Percentiles rank a stretch among this genome's conserved stretches.
Conservation (phyloP, 2,329 filamentous ascomycete species). For the Pestalotiopsis sp. region DNA sequence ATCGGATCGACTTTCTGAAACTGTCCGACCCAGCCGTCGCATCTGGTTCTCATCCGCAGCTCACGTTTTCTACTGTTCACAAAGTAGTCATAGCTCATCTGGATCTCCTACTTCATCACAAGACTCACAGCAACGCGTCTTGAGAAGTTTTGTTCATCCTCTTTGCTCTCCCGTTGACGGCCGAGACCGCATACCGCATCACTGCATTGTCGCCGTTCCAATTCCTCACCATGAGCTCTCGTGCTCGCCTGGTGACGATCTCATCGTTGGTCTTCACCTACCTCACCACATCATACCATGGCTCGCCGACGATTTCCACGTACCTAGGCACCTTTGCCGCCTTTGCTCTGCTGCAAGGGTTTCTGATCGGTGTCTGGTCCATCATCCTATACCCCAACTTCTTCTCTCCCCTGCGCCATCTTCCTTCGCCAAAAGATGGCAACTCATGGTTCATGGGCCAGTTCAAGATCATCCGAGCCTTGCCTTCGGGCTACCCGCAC, state of each 20-base stretch:
- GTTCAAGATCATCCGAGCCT: constrained; percentile 38
- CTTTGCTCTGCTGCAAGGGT: constrained; percentile 38
- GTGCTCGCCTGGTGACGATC: background rate
- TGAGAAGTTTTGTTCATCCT: background rate
- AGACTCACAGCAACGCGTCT: background rate
- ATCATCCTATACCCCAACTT: constrained; percentile 51
- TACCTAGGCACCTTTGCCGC: constrained; percentile 37
- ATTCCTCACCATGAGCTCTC: background rate
- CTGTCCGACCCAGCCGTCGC: constrained; percentile 2
- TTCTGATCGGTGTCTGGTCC: constrained; percentile 42
- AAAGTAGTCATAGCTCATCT: background rate
- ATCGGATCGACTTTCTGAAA: constrained; percentile 9
- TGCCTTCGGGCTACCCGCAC: constrained; percentile 47
- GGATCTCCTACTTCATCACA: background rate
- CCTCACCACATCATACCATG: constrained; percentile 28
- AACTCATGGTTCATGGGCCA: constrained; percentile 54
- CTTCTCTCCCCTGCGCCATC: constrained; percentile 51
- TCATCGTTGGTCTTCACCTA: constrained; percentile 36
- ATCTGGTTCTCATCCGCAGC: background rate
- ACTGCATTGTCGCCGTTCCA: background rate
- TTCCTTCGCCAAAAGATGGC: constrained; percentile 45
- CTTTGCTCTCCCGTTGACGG: background rate
- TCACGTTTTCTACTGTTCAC: background rate
- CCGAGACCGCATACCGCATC: background rate
- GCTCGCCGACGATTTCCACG: constrained; percentile 33